Base-by-base conservation (phyloP, 1,284 basidiomycete species). In the Neolentinus lepideus region DNA sequence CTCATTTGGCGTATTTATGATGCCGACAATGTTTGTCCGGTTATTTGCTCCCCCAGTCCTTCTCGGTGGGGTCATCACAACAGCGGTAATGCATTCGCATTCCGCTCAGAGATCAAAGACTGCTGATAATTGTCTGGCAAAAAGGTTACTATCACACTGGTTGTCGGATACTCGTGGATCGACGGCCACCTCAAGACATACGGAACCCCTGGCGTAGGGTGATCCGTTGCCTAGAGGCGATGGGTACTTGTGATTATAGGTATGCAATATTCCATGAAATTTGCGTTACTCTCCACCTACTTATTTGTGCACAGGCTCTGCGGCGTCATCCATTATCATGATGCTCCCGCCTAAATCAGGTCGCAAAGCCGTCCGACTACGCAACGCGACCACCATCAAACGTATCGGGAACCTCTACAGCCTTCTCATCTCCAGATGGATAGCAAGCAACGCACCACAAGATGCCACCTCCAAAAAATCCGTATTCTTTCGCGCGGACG, bases 111-210 rank as follows among this genome's bases (percentile, higher is more conserved):
- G n/a, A n/a, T n/a, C n/a, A n/a, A n/a, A n/a, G n/a, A n/a, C n/a
- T n/a, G n/a, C n/a, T n/a, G n/a, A n/a, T n/a, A n/a, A n/a, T n/a
- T n/a, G n/a, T n/a, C n/a, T n/a, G n/a, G n/a, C n/a, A 19, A 19
- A n/a, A 54, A 78, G 76, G 69, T 68, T 1, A 79, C 77, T 1
- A 71, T 71, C 53, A 67, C 68, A 0, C 68, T 80, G 6, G 68
- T 83, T 16, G 68, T 82, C 3, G 83, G 84, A 1, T 86, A 84
- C 64, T 80, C 78, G 0, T 85, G 83, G 82, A 71, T 83, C 25
- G 82, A 86, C 59, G 75, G 74, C 2, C 78, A 85, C 62, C 60
- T 80, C 6, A 58, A 62, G 2, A 66, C 75, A 11, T 61, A 75
- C n/a, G 74, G 71, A 9, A 77, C 76, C 56, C 74, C 76, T 16